Evolutionary conservation across 805 yeast genomes (phyloP).

Genomic region (Spathaspora passalidarum): DNA sequence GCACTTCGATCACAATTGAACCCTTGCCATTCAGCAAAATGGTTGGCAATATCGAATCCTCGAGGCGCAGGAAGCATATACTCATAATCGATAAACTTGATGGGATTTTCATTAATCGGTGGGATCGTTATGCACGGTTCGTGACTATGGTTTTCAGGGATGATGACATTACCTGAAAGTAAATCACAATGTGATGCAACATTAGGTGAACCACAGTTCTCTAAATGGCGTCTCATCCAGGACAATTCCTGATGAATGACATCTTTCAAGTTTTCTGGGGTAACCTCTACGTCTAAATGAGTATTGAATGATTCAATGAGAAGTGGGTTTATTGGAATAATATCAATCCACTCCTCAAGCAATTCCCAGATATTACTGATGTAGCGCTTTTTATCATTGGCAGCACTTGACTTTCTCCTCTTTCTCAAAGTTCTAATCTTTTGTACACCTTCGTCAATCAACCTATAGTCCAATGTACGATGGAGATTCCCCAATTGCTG

Average conservation of each 20-base stretch:
- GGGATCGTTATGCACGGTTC: slow-evolving; percentile 14
- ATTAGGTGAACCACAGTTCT: slow-evolving; percentile 43
- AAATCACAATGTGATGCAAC: slow-evolving; percentile 73
- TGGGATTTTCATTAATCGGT: slow-evolving; percentile 30
- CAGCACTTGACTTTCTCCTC: background rate
- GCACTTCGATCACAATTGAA: slow-evolving; percentile 62
- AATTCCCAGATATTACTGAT: slow-evolving; percentile 57
- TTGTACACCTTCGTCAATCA: slow-evolving; percentile 46
- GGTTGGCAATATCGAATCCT: slow-evolving; percentile 73
- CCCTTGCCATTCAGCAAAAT: slow-evolving; percentile 81
- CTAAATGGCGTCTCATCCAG: slow-evolving; percentile 43
- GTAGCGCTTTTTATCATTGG: slow-evolving; percentile 18
- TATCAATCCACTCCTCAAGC: slow-evolving; percentile 58
- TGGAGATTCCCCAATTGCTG: slow-evolving; percentile 74
- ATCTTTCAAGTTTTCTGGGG: slow-evolving; percentile 26
- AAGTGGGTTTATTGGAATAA: slow-evolving; percentile 51
- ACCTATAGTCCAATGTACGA: slow-evolving; percentile 39
- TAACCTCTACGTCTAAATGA: slow-evolving; percentile 22
- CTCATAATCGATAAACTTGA: slow-evolving; percentile 68
- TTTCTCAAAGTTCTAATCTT: slow-evolving; percentile 25
- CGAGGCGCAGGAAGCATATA: slow-evolving; percentile 71
- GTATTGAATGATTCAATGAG: slow-evolving; percentile 33
- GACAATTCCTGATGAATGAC: slow-evolving; percentile 48
- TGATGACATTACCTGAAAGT: slow-evolving; percentile 68
- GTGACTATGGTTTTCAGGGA: slow-evolving; percentile 39